These are phyloP conservation scores for Stephania yunnanensis DNA, from an alignment of 164 flowering plant genomes.

Conservation along the genomic window DNA sequence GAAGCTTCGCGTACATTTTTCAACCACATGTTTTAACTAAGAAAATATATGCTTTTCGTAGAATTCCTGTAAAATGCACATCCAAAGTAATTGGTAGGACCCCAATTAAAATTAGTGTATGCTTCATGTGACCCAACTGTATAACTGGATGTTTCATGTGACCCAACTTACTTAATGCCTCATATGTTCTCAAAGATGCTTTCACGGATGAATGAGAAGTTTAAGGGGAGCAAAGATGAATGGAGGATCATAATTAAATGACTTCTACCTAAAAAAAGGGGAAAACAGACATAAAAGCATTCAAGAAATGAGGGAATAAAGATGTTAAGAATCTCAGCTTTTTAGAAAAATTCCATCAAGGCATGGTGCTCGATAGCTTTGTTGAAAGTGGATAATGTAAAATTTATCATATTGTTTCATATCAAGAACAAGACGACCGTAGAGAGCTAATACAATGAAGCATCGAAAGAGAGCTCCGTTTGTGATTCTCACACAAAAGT, in stretches of 20 bases:
- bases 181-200: not conserved
- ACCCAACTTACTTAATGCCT: not conserved
- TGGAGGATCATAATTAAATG: not conserved
- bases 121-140: not conserved
- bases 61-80: not conserved
- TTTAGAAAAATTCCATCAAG: not conserved
- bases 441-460: not conserved
- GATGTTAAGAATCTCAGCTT: slow-evolving; percentile 2
- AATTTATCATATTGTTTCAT: not conserved
- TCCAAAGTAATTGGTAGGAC: not conserved
- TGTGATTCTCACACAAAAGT: not conserved
- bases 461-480: not conserved
- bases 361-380: not conserved
- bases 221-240: not conserved
- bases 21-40: not conserved
- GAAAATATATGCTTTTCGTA: not conserved
- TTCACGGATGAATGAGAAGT: not conserved
- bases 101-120: not conserved
- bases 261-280: not conserved
- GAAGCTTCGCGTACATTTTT: not conserved
- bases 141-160: not conserved
- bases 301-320: slow-evolving; percentile 1
- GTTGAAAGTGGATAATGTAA: slow-evolving; percentile 1
- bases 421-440: not conserved
- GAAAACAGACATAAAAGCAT: not conserved